Evolutionary conservation across 176 grass and related monocot species (phyloP).

Genomic region (Ampelocalamus luodianensis): DNA sequence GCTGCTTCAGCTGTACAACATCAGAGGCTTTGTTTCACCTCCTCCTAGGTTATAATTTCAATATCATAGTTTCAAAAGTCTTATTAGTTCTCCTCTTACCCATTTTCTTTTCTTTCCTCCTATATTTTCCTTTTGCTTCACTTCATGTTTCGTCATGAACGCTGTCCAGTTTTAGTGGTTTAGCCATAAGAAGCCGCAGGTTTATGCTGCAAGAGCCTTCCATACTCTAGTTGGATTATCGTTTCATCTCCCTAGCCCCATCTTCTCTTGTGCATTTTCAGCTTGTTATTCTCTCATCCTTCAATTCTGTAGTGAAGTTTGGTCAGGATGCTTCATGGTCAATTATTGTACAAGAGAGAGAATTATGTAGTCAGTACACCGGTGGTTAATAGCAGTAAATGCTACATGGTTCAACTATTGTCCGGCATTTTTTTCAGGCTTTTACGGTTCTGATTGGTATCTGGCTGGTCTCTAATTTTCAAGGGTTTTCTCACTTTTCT

Average conservation of each 20-base stretch:
- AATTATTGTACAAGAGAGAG: not conserved
- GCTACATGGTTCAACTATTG: not conserved
- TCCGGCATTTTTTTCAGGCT: not conserved
- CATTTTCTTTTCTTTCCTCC: constrained; percentile 19
- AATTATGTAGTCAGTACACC: not conserved
- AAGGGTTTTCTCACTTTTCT: not conserved
- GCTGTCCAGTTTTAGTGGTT: constrained; percentile 53
- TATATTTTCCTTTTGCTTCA: constrained; percentile 30
- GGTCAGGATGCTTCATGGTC: not conserved
- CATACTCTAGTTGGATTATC: constrained; percentile 29
- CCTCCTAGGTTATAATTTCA: constrained; percentile 67
- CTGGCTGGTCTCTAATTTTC: too few relatives aligned
- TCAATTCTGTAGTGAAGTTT: not conserved
- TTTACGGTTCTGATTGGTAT: not conserved
- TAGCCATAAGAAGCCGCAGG: constrained; percentile 59
- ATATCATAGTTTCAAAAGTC: constrained; percentile 58
- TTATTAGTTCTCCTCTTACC: constrained; percentile 27
- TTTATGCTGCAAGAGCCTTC: constrained; percentile 41
- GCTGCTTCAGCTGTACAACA: constrained; percentile 61
- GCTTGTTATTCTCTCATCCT: constrained; percentile 11
- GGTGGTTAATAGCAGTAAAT: not conserved
- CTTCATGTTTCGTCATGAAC: constrained; percentile 51
- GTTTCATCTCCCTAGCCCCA: not conserved
- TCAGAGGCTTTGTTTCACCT: constrained; percentile 68
- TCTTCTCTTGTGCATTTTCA: not conserved